Percentiles rank a stretch among this genome's conserved stretches.
phyloP scores from a whole-genome alignment of 805 yeast species.

The Phaffomyces antillensis region DNA sequence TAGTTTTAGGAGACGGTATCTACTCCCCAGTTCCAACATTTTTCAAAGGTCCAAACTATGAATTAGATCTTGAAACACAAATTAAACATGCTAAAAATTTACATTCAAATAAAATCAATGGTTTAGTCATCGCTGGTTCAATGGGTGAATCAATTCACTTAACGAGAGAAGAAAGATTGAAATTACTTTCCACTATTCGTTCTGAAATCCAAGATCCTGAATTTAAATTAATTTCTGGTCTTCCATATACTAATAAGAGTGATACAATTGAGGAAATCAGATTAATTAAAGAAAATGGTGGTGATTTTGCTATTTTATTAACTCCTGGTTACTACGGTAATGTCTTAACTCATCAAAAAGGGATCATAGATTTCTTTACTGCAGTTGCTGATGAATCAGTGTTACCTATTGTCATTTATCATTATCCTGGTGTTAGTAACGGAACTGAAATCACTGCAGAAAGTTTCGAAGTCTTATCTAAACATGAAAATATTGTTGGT shows the following conservation, averaged over 20 bases:
- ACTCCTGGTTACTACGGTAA: conserved; percentile 33
- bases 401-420: conserved; percentile 30
- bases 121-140: conserved; percentile 32
- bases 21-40: conserved; percentile 29
- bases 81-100: conserved; percentile 26
- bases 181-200: conserved; percentile 24
- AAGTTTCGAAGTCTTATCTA: conserved; percentile 21
- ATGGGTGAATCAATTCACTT: conserved; percentile 34
- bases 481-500: conserved; percentile 32
- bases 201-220: conserved; percentile 27
- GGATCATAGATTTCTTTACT: conserved; percentile 26
- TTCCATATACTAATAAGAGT: conserved; percentile 20
- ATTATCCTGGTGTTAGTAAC: conserved; percentile 32
- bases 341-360: conserved; percentile 26
- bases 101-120: conserved; percentile 26
- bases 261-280: conserved; percentile 25
- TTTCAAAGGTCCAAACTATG: conserved; percentile 22
- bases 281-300: conserved; percentile 27
- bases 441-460: conserved; percentile 24
- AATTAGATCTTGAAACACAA: conserved; percentile 28
- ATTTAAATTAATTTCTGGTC: conserved; percentile 29
- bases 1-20: conserved; percentile 19
- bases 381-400: conserved; percentile 27
- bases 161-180: conserved; percentile 26
- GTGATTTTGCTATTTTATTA: conserved; percentile 27